Base-by-base conservation (phyloP, 1,284 basidiomycete species). In the Cryptococcus sp. region DNA sequence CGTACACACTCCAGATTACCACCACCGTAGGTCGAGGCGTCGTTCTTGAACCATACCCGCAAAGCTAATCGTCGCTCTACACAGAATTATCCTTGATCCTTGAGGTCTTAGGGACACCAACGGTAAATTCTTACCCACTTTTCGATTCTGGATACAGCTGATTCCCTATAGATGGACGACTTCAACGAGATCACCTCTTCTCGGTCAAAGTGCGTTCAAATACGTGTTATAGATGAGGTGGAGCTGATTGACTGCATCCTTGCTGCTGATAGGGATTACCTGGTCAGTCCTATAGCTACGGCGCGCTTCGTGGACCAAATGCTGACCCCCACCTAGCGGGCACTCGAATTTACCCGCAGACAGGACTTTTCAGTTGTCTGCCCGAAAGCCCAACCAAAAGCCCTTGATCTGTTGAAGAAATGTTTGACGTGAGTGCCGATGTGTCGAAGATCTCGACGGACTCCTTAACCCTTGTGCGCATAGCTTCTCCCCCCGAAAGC, bases 291-390 rank as follows among this genome's bases (percentile, higher is more conserved):
- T 8, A 20, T 44, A 50, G 39, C 22, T 15, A 17, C 15, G n/a
- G 8, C 34, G n/a, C n/a, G 17, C 15, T 46, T 34, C 5, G 26
- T 41, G 13, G 8, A 34, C 8, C 29, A 34, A 34, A 5, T 10
- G 29, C 29, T 34, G 8, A 34, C 8, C 5, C 29, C 53, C 58
- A 54, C 57, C 52, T 52, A 73, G 66, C 88, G 94, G 3, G 91
- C 93, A 0, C 81, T 98, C 29, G 93, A 93, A 0, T 94, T 96
- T 78, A 84, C 92, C 58, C 93, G 90, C 80, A 89, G 89, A 73
- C 87, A 84, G 69, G 86, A 88, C 56, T 89, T 96, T 65, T 75
- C 80, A 43, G 77, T 83, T 47, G 81, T 95, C 59, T 93, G 92
- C 73, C 87, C 89, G 0, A 86, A 85, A 53, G 90, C 91, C 15